phyloP scores from a whole-genome alignment of 2,329 filamentous ascomycete genomes.

The Beauveria australis region DNA sequence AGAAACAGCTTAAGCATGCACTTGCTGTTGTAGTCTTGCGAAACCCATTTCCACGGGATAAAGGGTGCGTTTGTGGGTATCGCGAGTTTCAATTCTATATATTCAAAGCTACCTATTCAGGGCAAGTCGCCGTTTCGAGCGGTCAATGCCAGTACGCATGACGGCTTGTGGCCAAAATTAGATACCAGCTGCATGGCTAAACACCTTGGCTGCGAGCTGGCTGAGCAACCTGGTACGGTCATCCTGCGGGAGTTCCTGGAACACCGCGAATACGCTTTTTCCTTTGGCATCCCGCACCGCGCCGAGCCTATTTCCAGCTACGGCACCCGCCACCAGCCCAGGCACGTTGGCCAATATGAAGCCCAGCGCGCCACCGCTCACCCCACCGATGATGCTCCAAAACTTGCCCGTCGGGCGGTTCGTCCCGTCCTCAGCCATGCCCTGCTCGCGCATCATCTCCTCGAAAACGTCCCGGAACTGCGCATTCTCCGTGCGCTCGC shows the following conservation, averaged over 20 bases:
- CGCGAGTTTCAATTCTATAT: constrained; percentile 3
- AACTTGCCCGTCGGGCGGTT: constrained; percentile 61
- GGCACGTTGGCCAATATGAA: constrained; percentile 94
- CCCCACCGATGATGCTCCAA: constrained; percentile 77
- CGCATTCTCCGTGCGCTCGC: constrained; percentile 55
- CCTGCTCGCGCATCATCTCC: constrained; percentile 81
- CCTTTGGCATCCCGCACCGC: constrained; percentile 82
- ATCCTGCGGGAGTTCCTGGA: constrained; percentile 74
- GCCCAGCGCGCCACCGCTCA: constrained; percentile 82
- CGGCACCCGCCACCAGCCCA: constrained; percentile 79
- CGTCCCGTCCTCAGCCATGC: constrained; percentile 64
- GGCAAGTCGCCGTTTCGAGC: neutral
- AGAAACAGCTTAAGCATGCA: too few relatives aligned
- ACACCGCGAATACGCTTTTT: constrained; percentile 92
- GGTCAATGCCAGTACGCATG: too few relatives aligned
- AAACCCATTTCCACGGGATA: neutral
- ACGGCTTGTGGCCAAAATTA: constrained; percentile 16
- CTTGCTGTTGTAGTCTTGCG: too few relatives aligned
- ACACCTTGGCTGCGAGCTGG: constrained; percentile 78
- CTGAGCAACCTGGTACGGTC: constrained; percentile 75
- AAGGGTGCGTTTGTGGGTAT: neutral
- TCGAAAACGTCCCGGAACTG: constrained; percentile 88
- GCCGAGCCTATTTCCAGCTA: constrained; percentile 87
- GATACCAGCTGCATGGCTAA: constrained; percentile 65
- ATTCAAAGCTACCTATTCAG: neutral